These are phyloP conservation scores for Cutaneotrichosporon mucoides DNA, from an alignment of 1,284 basidiomycete genomes.

Conservation along the genomic window DNA sequence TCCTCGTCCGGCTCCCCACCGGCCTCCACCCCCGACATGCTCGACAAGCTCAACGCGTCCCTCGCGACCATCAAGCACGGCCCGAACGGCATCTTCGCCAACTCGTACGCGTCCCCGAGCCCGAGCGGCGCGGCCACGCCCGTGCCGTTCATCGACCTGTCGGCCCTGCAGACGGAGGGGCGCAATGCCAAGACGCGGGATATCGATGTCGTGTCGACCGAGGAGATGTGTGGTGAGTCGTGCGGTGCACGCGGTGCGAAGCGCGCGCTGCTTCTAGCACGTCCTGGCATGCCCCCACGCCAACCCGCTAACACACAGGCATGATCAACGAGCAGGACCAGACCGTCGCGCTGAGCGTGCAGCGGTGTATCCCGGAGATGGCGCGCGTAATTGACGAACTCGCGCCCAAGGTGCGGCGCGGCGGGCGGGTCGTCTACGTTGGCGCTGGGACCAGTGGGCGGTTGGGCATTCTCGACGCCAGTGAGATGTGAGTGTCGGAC, in stretches of 20 bases:
- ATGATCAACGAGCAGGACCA: conserved; percentile 25
- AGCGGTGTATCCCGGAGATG: conserved; percentile 13
- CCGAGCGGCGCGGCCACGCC: not conserved
- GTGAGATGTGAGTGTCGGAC: conserved; percentile 18
- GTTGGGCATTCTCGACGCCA: conserved; percentile 25
- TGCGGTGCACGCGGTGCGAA: not conserved
- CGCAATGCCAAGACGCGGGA: conserved; percentile 16
- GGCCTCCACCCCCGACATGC: not conserved
- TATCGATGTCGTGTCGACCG: conserved; percentile 22
- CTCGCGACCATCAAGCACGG: conserved; percentile 2
- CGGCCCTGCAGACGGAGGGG: conserved; percentile 18
- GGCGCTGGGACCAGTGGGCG: conserved; percentile 23
- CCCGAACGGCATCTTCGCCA: conserved; percentile 1
- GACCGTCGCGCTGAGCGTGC: conserved; percentile 18
- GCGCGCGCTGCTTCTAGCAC: too few relatives aligned
- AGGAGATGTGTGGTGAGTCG: conserved; percentile 23
- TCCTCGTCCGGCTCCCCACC: too few relatives aligned
- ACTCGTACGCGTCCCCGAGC: not conserved
- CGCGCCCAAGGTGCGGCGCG: conserved; percentile 11
- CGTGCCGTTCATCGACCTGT: conserved; percentile 12
- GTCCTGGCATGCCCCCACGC: too few relatives aligned
- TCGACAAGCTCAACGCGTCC: not conserved
- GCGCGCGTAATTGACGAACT: conserved; percentile 19
- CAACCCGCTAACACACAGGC: conserved; percentile 3
- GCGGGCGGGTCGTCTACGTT: conserved; percentile 24